Evolutionary conservation across 331 rosid genomes (phyloP).

Genomic region (Telfairia occidentalis): DNA sequence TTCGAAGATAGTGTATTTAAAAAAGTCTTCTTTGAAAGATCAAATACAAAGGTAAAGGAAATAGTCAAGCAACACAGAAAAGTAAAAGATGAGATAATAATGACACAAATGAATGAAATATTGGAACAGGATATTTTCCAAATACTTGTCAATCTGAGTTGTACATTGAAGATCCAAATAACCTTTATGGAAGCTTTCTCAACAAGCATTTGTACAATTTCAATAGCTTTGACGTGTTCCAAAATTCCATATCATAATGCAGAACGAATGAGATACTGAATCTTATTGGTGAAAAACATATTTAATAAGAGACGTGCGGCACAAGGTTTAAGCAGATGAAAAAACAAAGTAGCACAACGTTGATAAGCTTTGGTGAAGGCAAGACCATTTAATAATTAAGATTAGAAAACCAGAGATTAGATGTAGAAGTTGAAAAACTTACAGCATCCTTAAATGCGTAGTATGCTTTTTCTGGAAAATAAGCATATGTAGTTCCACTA

Average conservation of each 20-base stretch:
- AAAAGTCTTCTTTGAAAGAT: not conserved
- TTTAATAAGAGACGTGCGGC: not conserved
- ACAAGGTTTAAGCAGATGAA: not conserved
- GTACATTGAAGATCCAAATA: not conserved
- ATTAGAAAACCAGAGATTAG: not conserved
- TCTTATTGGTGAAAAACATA: not conserved
- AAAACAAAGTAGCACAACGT: not conserved
- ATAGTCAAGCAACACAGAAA: not conserved
- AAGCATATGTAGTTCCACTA: conserved; percentile 50
- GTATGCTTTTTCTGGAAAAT: conserved; percentile 37
- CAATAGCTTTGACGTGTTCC: not conserved
- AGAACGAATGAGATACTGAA: not conserved
- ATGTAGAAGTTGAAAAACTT: conserved; percentile 13
- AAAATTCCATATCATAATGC: not conserved
- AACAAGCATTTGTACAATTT: not conserved
- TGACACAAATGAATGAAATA: not conserved
- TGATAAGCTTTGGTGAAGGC: not conserved
- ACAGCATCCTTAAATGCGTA: conserved; percentile 29
- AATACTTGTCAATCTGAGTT: not conserved
- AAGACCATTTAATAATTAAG: not conserved
- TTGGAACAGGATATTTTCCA: not conserved
- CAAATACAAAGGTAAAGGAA: not conserved
- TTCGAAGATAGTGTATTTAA: not conserved
- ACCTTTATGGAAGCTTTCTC: not conserved
- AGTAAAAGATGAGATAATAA: not conserved